phyloP scores from a whole-genome alignment of 495 filamentous ascomycete genomes.

The Penicillium silybi region DNA sequence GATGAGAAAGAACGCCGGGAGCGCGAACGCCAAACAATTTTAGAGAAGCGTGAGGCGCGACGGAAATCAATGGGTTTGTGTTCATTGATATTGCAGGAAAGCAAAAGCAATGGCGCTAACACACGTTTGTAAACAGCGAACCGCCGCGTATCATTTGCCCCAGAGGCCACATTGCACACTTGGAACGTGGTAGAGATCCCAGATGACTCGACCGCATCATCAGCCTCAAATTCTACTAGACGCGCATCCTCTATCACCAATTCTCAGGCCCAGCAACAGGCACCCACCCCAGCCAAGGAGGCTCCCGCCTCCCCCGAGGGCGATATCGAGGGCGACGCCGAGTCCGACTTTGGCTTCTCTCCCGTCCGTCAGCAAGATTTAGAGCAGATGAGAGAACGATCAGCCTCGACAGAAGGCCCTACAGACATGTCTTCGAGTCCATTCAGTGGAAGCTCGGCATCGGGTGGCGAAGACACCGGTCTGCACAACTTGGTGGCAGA shows the following conservation, averaged over 20 bases:
- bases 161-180: slow-evolving; percentile 94
- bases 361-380: slow-evolving; percentile 67
- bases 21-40: slow-evolving; percentile 62
- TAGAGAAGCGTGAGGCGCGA: slow-evolving; percentile 75
- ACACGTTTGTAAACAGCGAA: slow-evolving; percentile 55
- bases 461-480: slow-evolving; percentile 53
- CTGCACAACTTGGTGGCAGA: slow-evolving; percentile 44
- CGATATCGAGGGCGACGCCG: slow-evolving; percentile 35
- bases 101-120: slow-evolving; percentile 1
- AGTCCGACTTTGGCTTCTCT: slow-evolving; percentile 55
- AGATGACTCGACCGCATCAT: slow-evolving; percentile 83
- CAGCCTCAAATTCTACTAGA: slow-evolving; percentile 66
- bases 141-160: slow-evolving; percentile 93
- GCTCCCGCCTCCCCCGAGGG: slow-evolving; percentile 61
- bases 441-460: slow-evolving; percentile 63
- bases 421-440: slow-evolving; percentile 74
- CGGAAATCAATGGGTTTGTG: slow-evolving; percentile 74
- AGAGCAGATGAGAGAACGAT: slow-evolving; percentile 45
- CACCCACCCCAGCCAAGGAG: slow-evolving; percentile 49
- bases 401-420: slow-evolving; percentile 12
- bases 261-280: slow-evolving; percentile 37
- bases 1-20: slow-evolving; percentile 66
- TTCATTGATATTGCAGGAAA: not conserved
- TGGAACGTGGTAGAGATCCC: slow-evolving; percentile 93
- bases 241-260: slow-evolving; percentile 61